Evolutionary conservation across 805 yeast species (phyloP).

Genomic region (Wickerhamiella occidentalis): DNA sequence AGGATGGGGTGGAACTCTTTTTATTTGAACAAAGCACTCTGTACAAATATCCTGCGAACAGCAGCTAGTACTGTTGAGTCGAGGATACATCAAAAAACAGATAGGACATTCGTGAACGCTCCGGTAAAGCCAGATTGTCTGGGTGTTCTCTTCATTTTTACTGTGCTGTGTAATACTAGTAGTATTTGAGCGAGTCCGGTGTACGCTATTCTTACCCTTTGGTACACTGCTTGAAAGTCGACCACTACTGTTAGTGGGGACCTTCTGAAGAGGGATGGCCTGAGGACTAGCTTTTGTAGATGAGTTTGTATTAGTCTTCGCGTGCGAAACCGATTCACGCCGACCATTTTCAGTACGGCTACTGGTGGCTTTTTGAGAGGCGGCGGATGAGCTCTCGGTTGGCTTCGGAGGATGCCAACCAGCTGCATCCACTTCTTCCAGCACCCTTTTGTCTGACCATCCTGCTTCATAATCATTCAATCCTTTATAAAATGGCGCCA

Average conservation of each 20-base stretch:
- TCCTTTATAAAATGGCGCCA: conserved; percentile 89
- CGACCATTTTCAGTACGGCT: not conserved
- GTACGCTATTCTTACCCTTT: not conserved
- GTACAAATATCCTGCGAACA: conserved; percentile 90
- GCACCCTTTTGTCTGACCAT: conserved; percentile 63
- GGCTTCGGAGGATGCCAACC: conserved; percentile 4
- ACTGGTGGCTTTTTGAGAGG: not conserved
- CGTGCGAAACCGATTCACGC: not conserved
- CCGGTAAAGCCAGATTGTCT: conserved; percentile 47
- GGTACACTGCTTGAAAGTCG: conserved; percentile 1
- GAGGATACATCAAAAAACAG: conserved; percentile 79
- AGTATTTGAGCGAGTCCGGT: conserved; percentile 17
- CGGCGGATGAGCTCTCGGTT: not conserved
- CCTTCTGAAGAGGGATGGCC: conserved; percentile 10
- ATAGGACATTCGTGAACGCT: conserved; percentile 81
- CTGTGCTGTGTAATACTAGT: conserved; percentile 8
- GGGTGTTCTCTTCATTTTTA: conserved; percentile 12
- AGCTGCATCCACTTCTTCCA: conserved; percentile 28
- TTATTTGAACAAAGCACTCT: conserved; percentile 94
- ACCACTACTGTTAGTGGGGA: not conserved
- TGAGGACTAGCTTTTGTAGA: not conserved
- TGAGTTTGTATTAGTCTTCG: not conserved
- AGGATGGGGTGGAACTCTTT: conserved; percentile 82
- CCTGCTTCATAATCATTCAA: conserved; percentile 60
- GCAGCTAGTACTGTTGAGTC: conserved; percentile 69